phyloP scores from a whole-genome alignment of 2,329 filamentous ascomycete genomes.

The Phialophora macrospora region DNA sequence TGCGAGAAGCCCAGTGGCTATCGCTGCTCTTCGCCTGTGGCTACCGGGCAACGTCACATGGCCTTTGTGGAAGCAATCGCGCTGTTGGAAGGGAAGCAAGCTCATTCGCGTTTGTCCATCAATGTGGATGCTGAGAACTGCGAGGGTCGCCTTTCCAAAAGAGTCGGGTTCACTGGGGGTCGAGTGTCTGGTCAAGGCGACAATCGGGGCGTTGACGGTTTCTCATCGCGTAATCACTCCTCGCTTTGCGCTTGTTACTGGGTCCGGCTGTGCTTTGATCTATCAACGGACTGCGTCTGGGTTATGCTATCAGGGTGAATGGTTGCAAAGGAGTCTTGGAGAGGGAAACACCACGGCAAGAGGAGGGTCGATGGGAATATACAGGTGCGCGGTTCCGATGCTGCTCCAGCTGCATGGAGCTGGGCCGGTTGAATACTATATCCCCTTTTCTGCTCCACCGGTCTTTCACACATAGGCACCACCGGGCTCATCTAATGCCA shows the following conservation, averaged over 20 bases:
- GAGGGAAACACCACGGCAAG: conserved; percentile 13
- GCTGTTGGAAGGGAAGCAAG: background rate
- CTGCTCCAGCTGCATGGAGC: conserved; percentile 5
- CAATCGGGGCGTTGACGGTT: conserved; percentile 1
- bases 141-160: conserved; percentile 4
- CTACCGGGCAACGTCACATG: background rate
- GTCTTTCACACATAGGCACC: background rate
- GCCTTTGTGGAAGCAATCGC: conserved; percentile 6
- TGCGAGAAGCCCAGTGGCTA: background rate
- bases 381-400: background rate
- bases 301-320: background rate
- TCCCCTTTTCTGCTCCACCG: conserved; percentile 3
- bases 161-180: background rate
- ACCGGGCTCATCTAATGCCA: conserved; percentile 14
- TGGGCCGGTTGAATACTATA: conserved; percentile 7
- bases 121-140: conserved; percentile 2
- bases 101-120: background rate
- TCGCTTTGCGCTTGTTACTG: conserved; percentile 3
- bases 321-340: conserved; percentile 6
- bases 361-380: conserved; percentile 9
- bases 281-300: background rate
- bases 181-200: background rate
- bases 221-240: conserved; percentile 17
- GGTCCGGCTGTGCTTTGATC: background rate
- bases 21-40: background rate